Evolutionary conservation across 148 eudicot species (phyloP).

Genomic region (Rhododendron mucronatum): DNA sequence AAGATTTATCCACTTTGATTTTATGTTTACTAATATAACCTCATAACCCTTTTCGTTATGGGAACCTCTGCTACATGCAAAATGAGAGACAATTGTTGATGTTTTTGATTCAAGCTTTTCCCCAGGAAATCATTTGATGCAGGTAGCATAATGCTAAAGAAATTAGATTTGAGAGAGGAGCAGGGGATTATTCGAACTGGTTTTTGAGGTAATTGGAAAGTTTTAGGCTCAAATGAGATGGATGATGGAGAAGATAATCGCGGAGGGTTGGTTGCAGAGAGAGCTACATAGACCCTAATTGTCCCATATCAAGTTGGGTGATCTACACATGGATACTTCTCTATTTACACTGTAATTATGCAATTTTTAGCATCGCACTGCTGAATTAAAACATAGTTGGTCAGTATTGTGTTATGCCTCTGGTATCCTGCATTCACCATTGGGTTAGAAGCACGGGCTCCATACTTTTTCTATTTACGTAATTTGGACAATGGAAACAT

Average conservation of each 20-base stretch:
- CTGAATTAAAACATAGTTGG: not conserved
- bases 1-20: not conserved
- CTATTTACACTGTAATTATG: constrained; percentile 1
- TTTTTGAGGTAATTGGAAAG: not conserved
- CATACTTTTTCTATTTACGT: not conserved
- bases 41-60: not conserved
- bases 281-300: not conserved
- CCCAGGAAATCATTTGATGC: not conserved
- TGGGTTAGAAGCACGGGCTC: not conserved
- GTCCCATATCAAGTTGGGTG: not conserved
- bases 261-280: constrained; percentile 3
- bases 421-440: not conserved
- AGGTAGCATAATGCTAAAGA: not conserved
- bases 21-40: not conserved
- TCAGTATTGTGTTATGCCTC: not conserved
- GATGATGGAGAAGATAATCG: not conserved
- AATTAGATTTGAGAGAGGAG: not conserved
- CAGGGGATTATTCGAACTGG: not conserved
- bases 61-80: not conserved
- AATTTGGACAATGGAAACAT: constrained; percentile 57
- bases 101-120: constrained; percentile 4
- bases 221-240: not conserved
- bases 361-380: not conserved
- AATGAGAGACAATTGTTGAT: not conserved
- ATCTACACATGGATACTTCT: not conserved